phyloP scores from a whole-genome alignment of 139 green algal genomes.

The Eudorina sp. region DNA sequence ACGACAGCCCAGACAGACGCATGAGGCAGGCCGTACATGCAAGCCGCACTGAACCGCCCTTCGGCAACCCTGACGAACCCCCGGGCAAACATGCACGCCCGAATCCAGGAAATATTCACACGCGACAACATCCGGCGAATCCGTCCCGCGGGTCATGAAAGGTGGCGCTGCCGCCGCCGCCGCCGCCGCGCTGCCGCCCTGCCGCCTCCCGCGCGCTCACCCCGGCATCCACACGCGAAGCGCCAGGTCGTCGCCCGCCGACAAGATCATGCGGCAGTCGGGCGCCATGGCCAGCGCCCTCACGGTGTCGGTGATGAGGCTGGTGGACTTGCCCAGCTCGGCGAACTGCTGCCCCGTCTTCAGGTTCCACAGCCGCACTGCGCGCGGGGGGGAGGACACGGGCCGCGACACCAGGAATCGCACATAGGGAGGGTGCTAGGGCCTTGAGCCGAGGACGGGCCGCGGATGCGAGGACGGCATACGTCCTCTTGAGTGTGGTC shows the following conservation, averaged over 20 bases:
- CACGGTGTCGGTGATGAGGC: conserved; percentile 24
- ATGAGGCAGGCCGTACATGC: background rate
- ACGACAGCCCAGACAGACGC: background rate
- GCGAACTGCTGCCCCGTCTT: conserved; percentile 26
- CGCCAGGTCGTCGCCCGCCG: conserved; percentile 39
- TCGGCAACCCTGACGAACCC: no score
- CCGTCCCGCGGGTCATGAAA: background rate
- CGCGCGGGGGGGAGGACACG: background rate
- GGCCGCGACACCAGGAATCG: background rate
- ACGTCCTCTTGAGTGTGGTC: no score
- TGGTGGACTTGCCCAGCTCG: conserved; percentile 13
- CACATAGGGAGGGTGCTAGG: no score
- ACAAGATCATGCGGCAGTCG: conserved; percentile 24
- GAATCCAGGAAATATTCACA: background rate
- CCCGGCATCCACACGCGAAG: conserved; percentile 5
- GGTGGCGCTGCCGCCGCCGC: no score
- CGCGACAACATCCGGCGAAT: no score
- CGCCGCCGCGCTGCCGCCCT: background rate
- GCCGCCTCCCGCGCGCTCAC: background rate
- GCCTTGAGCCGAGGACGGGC: no score
- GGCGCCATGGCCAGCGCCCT: conserved; percentile 30
- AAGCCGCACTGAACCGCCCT: no score
- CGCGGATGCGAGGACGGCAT: no score
- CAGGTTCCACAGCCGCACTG: conserved; percentile 41
- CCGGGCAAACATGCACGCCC: no score